Percentiles rank a stretch among this genome's conserved stretches.
Evolutionary conservation across 345 rosid genomes (phyloP).

Genomic region (Eucalyptus grandis): DNA sequence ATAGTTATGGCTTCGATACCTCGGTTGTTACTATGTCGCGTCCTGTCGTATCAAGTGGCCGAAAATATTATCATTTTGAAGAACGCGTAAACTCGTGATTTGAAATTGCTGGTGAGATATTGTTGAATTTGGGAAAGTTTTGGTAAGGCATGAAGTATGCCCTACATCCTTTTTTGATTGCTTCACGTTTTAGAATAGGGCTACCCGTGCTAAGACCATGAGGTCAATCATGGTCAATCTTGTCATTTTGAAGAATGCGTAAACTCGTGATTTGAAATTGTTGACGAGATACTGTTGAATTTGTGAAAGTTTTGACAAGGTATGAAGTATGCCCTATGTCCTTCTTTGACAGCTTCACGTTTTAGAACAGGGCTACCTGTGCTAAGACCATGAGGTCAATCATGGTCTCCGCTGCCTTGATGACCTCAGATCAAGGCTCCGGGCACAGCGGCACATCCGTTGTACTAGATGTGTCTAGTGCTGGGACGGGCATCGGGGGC

Average conservation of each 20-base stretch:
- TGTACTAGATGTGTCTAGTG: not conserved
- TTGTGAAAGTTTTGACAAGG: not conserved
- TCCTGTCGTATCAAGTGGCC: not conserved
- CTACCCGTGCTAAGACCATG: not conserved
- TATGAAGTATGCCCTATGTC: not conserved
- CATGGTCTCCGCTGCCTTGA: not conserved
- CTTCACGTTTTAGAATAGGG: not conserved
- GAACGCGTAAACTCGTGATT: not conserved
- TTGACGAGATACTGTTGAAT: not conserved
- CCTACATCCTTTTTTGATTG: not conserved
- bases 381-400: not conserved
- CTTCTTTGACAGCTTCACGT: not conserved
- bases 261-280: not conserved
- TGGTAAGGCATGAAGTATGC: not conserved
- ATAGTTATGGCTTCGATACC: not conserved
- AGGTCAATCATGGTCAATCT: not conserved
- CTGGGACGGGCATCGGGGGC: not conserved
- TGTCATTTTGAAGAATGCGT: no score
- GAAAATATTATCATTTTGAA: no score
- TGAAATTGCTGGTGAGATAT: not conserved
- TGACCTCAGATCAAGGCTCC: not conserved
- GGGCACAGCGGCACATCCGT: not conserved
- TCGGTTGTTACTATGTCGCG: not conserved
- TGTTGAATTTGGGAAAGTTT: not conserved
- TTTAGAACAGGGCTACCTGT: not conserved